phyloP scores from a whole-genome alignment of 108 stramenopile genomes.

The Aurantiochytrium sp. region DNA sequence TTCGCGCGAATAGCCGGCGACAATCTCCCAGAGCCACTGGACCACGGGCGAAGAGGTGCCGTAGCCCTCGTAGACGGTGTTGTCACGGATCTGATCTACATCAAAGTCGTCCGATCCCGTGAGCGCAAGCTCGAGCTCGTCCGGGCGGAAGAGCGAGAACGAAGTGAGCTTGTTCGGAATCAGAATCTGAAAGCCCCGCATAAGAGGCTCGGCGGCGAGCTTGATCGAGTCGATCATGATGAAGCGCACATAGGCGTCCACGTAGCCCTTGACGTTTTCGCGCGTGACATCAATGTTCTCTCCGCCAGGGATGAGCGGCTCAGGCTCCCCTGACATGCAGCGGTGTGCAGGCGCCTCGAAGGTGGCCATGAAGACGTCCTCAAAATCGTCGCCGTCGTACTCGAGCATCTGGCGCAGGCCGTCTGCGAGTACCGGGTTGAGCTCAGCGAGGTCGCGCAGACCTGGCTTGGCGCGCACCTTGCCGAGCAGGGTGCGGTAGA shows the following conservation, averaged over 20 bases:
- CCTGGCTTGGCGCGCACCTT: neutral
- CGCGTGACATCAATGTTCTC: slow-evolving; percentile 26
- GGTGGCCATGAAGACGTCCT: neutral
- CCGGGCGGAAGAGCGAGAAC: slow-evolving; percentile 67
- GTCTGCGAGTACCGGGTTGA: slow-evolving; percentile 34
- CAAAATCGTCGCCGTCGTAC: slow-evolving; percentile 41
- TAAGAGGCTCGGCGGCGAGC: slow-evolving; percentile 69
- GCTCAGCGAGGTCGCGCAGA: slow-evolving; percentile 33
- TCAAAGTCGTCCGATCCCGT: slow-evolving; percentile 77
- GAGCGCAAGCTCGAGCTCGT: slow-evolving; percentile 80
- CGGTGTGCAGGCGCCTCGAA: slow-evolving; percentile 2
- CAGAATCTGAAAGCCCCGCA: slow-evolving; percentile 65
- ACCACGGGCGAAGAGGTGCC: slow-evolving; percentile 33
- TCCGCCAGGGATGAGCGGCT: slow-evolving; percentile 42
- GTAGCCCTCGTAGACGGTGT: slow-evolving; percentile 51
- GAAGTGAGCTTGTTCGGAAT: slow-evolving; percentile 52
- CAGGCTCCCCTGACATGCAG: neutral
- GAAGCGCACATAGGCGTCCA: slow-evolving; percentile 41
- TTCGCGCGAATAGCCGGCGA: slow-evolving; percentile 42
- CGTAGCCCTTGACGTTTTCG: slow-evolving; percentile 42
- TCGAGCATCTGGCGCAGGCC: slow-evolving; percentile 43
- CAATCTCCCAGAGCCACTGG: slow-evolving; percentile 48
- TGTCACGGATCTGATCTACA: neutral
- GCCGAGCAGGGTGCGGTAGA: slow-evolving; percentile 50
- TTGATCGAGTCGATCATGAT: slow-evolving; percentile 67